Base-by-base conservation (phyloP, 306 rosid genomes). In the apple (Malus domestica) region DNA sequence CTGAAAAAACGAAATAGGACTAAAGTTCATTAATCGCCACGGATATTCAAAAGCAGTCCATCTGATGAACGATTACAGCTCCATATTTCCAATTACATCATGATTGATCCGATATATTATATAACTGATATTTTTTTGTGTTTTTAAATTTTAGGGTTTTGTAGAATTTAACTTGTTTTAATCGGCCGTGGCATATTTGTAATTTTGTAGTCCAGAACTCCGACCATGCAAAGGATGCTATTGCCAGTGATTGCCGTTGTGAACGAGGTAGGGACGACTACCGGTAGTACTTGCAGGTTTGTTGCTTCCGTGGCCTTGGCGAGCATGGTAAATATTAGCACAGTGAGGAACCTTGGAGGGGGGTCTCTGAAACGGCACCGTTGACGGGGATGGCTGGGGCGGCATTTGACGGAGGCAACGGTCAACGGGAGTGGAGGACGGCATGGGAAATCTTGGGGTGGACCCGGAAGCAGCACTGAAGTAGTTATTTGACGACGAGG, bases 211-310 rank as follows among this genome's bases (percentile, higher is more conserved):
- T 3, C 69, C 30, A 61, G 44, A 38, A 16, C 33, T 49, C 20
- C 67, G 49, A 33, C 22, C n/a, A 1, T 66, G 7, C 23, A 32
- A 9, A 64, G 8, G 42, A 2, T 10, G 49, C 54, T 87, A 87
- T 87, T 88, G 96, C 97, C 97, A 89, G 82, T 88, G 87, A 72
- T 88, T 92, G 54, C 96, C 92, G 86, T 81, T 78, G 85, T 91
- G 91, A 25, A 88, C 81, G 60, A 89, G 92, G 73, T 87, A 87
- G 23, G 65, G 22, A n/a, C 88, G 82, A 67, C 87, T 71, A 19
- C 81, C 22, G 10, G 68, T 25, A 10, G 66, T 12, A 25, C 66
- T 27, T 12, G 33, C 22, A 60, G 35, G 30, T 8, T 5, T 25
- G 23, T 32, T 64, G 20, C 33, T 2, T 12, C 18, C 33, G 3